These are phyloP conservation scores for Pterula multifida DNA, from an alignment of 1,284 basidiomycete species.

Conservation along the genomic window DNA sequence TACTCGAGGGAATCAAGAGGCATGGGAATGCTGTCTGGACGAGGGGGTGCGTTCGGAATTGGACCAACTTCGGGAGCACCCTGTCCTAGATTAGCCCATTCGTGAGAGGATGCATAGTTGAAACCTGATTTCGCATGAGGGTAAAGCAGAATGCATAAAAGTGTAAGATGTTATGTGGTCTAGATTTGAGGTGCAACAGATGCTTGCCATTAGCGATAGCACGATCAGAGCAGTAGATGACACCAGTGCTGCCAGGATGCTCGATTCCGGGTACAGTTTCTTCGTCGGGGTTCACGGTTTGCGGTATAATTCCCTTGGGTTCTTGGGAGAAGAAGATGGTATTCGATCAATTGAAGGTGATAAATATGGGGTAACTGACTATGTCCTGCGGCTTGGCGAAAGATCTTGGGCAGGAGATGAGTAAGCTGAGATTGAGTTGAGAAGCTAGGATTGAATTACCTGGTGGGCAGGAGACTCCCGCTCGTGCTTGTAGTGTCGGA, in stretches of 20 bases:
- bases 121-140: conserved; percentile 30
- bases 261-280: conserved; percentile 77
- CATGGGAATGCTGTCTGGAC: conserved; percentile 51
- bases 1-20: conserved; percentile 79
- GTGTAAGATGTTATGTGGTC: no score
- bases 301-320: conserved; percentile 46
- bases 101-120: conserved; percentile 61
- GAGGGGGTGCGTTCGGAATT: conserved; percentile 62
- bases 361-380: conserved; percentile 8
- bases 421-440: no score
- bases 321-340: conserved; percentile 13
- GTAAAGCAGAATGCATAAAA: no score
- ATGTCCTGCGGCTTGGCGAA: conserved; percentile 59
- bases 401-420: conserved; percentile 34
- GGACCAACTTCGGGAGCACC: conserved; percentile 84
- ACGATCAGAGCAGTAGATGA: conserved; percentile 83
- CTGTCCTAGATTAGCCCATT: conserved; percentile 77
- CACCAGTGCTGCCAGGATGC: conserved; percentile 66
- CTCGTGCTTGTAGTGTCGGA: conserved; percentile 54
- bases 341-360: neutral
- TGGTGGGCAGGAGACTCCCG: conserved; percentile 78
- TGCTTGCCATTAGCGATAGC: conserved; percentile 67
- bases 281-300: conserved; percentile 64
- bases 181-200: no score
- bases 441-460: conserved; percentile 29